A percentile compares a stretch with the other conserved stretches of the same genome.
phyloP scores from a whole-genome alignment of 139 green algal species.

The Chlorella sp. region DNA sequence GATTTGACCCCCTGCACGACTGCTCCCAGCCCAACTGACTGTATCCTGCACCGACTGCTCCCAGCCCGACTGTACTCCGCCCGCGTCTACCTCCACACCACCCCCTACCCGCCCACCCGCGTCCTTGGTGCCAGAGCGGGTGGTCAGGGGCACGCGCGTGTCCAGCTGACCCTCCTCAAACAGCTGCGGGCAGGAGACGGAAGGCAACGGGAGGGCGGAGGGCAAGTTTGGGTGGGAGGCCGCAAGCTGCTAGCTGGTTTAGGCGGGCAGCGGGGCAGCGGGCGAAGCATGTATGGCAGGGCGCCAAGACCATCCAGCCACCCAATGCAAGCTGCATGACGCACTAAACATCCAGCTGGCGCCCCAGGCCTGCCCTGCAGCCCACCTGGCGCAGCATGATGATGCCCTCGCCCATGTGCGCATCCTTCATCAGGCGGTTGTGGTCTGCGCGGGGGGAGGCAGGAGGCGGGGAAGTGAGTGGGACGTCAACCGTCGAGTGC shows the following conservation, averaged over 20 bases:
- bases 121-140: constrained; percentile 42
- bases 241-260: neutral
- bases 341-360: no score
- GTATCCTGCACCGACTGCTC: neutral
- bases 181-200: neutral
- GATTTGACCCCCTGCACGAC: neutral
- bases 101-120: neutral
- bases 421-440: constrained; percentile 44
- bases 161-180: constrained; percentile 43
- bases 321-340: no score
- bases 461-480: neutral
- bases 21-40: neutral
- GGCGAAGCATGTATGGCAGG: neutral
- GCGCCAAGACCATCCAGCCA: no score
- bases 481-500: neutral
- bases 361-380: neutral
- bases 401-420: constrained; percentile 38
- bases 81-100: no score
- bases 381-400: constrained; percentile 39
- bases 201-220: neutral
- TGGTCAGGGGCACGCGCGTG: constrained; percentile 41
- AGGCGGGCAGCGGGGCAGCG: neutral
- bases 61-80: no score
- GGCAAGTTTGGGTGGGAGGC: neutral
- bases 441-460: constrained; percentile 7